These are phyloP conservation scores for Rutstroemia sp. DNA, from an alignment of 2,329 filamentous ascomycete genomes.

Conservation along the genomic window DNA sequence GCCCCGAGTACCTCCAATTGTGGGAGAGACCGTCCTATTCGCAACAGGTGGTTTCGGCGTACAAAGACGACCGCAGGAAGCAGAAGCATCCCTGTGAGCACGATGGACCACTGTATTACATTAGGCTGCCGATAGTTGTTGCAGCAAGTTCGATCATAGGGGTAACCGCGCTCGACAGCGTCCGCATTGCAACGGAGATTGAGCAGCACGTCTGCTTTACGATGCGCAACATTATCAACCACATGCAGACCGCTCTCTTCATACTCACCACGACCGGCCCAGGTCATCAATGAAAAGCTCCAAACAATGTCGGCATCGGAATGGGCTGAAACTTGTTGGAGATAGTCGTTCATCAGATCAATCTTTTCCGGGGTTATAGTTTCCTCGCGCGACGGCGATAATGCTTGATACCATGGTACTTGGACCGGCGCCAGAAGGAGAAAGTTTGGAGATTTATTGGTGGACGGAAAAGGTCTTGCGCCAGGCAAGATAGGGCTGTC, in stretches of 20 bases:
- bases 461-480: slow-evolving; percentile 19
- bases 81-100: slow-evolving; percentile 28
- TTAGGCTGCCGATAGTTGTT: slow-evolving; percentile 35
- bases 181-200: slow-evolving; percentile 44
- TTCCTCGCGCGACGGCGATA: slow-evolving; percentile 29
- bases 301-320: slow-evolving; percentile 40
- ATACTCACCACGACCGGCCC: slow-evolving; percentile 32
- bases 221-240: slow-evolving; percentile 36
- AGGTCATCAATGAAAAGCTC: slow-evolving; percentile 43
- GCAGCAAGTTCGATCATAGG: slow-evolving; percentile 46
- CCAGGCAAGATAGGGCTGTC: slow-evolving; percentile 9
- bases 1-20: slow-evolving; percentile 16
- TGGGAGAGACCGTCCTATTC: slow-evolving; percentile 17
- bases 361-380: slow-evolving; percentile 43
- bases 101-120: slow-evolving; percentile 31
- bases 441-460: slow-evolving; percentile 21
- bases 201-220: slow-evolving; percentile 45
- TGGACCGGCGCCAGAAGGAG: slow-evolving; percentile 30
- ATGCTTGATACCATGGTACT: slow-evolving; percentile 25
- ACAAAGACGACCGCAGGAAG: slow-evolving; percentile 23
- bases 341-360: slow-evolving; percentile 44
- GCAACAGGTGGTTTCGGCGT: slow-evolving; percentile 11
- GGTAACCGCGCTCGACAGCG: slow-evolving; percentile 33
- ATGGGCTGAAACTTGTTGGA: slow-evolving; percentile 36
- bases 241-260: slow-evolving; percentile 43